phyloP scores from a whole-genome alignment of 768 basidiomycete genomes.

The Russula brevipes region DNA sequence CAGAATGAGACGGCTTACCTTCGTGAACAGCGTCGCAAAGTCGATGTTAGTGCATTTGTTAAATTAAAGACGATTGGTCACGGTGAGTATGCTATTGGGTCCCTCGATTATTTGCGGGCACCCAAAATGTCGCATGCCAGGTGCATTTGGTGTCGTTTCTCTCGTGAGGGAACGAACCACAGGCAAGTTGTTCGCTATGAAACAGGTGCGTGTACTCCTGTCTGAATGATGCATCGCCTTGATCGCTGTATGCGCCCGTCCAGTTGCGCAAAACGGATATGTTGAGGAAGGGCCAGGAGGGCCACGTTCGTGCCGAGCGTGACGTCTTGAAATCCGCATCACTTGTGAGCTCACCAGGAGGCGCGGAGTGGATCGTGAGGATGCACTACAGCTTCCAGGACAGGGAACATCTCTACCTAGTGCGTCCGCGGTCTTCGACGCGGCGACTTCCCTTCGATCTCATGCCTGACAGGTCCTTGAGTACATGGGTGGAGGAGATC shows the following conservation, averaged over 20 bases:
- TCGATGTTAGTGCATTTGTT: conserved; percentile 79
- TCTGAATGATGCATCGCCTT: conserved; percentile 23
- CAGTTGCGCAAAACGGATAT: conserved; percentile 86
- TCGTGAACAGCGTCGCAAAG: conserved; percentile 75
- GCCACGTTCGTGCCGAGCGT: conserved; percentile 92
- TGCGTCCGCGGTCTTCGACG: conserved; percentile 37
- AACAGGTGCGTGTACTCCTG: conserved; percentile 56
- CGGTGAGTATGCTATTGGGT: conserved; percentile 43
- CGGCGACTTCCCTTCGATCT: conserved; percentile 39
- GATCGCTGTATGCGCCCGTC: conserved; percentile 21
- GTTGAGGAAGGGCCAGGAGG: conserved; percentile 95
- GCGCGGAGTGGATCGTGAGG: conserved; percentile 91
- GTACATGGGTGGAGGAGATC: conserved; percentile 95
- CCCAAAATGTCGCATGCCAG: conserved; percentile 38
- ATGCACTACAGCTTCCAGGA: conserved; percentile 94
- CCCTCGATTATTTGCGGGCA: conserved; percentile 22
- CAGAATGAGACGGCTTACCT: conserved; percentile 89
- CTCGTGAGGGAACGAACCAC: conserved; percentile 79
- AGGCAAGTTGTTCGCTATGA: conserved; percentile 90
- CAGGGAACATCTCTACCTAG: conserved; percentile 90
- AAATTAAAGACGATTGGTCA: conserved; percentile 94
- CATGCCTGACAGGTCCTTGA: conserved; percentile 70
- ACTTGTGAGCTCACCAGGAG: conserved; percentile 62
- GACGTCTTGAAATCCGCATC: conserved; percentile 91
- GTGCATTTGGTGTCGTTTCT: conserved; percentile 94